Conservation (phyloP, 2,329 filamentous ascomycete genomes). For the Penicillium sp. region DNA sequence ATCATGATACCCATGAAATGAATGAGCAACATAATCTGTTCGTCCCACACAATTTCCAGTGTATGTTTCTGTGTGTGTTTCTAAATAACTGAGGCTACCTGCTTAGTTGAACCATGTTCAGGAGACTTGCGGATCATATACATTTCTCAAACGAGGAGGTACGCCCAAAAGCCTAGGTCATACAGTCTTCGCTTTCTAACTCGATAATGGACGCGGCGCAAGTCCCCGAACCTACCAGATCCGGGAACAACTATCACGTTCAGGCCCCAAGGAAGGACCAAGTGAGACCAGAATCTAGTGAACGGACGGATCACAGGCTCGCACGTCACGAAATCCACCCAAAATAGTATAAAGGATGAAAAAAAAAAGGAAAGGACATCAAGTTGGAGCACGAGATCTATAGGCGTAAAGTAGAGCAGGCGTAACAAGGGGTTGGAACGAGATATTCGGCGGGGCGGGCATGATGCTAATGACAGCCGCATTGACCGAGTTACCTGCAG, state of each 20-base stretch:
- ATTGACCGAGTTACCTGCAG: constrained; percentile 5
- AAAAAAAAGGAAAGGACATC: neutral
- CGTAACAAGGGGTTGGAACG: neutral
- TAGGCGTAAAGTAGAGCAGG: neutral
- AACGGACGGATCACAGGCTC: neutral
- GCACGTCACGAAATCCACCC: neutral
- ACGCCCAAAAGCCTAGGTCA: neutral
- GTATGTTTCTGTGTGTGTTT: too few species aligned
- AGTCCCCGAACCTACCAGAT: neutral
- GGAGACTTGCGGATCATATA: too few species aligned
- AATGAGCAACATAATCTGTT: too few species aligned
- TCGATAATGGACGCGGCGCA: neutral
- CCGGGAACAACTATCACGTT: neutral
- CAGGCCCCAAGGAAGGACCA: neutral
- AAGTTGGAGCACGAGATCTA: constrained; percentile 2
- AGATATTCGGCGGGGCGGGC: neutral
- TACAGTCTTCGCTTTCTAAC: constrained; percentile 4
- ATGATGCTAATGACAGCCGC: constrained; percentile 5
- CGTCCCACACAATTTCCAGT: too few species aligned
- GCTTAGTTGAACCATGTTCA: neutral
- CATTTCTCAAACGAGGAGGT: neutral
- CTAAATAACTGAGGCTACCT: too few species aligned
- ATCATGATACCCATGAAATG: neutral
- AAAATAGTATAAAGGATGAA: neutral
- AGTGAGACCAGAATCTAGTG: neutral